Conservation (phyloP, 2,329 filamentous ascomycete genomes). For the Akanthomyces uredinophilus region DNA sequence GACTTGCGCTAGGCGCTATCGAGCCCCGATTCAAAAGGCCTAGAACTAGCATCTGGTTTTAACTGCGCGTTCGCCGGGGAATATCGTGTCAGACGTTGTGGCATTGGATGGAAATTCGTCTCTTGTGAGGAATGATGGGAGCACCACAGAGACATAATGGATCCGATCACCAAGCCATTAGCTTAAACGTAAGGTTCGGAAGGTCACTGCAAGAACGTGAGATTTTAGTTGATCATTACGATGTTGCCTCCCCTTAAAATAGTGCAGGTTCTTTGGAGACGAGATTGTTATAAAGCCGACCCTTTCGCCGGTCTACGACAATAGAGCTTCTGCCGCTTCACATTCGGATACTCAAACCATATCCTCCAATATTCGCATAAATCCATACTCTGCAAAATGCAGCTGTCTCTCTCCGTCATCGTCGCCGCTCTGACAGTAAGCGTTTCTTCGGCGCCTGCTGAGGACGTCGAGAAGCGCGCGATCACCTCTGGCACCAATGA, state of each 20-base stretch:
- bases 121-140: neutral
- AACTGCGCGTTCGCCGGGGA: neutral
- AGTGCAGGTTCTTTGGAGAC: neutral
- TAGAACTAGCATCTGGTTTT: neutral
- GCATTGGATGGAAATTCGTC: neutral
- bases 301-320: neutral
- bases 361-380: neutral
- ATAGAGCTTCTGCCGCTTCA: neutral
- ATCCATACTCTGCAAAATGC: neutral
- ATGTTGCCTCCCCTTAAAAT: neutral
- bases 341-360: neutral
- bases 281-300: neutral
- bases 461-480: neutral
- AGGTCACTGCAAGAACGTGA: neutral
- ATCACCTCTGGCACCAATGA: constrained; percentile 10
- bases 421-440: neutral
- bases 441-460: neutral
- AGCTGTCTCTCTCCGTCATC: neutral
- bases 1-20: neutral
- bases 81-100: neutral
- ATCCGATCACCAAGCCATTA: neutral
- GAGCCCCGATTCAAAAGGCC: neutral
- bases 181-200: neutral
- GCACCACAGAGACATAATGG: neutral
- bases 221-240: neutral